Conservation (phyloP, 441 rosid genomes). For the Cnidoscolus chayamansa region DNA sequence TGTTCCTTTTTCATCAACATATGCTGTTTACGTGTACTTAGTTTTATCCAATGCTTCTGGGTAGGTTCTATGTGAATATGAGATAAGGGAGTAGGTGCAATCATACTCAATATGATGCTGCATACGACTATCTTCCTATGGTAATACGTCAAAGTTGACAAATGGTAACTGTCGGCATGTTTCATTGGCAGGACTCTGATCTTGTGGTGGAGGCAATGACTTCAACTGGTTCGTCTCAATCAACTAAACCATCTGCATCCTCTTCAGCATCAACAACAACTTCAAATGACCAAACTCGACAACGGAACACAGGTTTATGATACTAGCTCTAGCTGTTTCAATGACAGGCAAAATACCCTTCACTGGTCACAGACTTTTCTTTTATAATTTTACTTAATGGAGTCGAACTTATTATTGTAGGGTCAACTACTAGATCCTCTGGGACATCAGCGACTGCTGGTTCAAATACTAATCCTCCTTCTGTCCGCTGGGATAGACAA, state of each 20-base stretch:
- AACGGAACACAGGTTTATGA: constrained; percentile 52
- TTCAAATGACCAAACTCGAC: constrained; percentile 49
- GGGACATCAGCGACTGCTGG: constrained; percentile 56
- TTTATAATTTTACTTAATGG: constrained; percentile 17
- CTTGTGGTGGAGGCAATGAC: constrained; percentile 79
- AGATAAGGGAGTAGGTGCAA: background rate
- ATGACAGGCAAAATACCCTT: background rate
- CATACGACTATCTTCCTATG: background rate
- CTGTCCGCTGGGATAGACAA: constrained; percentile 80
- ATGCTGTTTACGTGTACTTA: background rate
- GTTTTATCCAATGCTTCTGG: background rate
- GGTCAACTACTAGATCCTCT: constrained; percentile 63
- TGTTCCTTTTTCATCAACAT: background rate
- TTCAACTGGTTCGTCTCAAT: constrained; percentile 54
- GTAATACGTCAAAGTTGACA: background rate
- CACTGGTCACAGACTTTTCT: background rate
- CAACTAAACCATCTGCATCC: constrained; percentile 53
- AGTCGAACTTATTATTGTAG: constrained; percentile 34
- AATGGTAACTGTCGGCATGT: background rate
- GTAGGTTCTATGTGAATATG: background rate
- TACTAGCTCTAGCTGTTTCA: constrained; percentile 4
- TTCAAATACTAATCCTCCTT: constrained; percentile 46
- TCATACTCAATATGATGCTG: background rate
- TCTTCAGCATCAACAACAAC: constrained; percentile 48
- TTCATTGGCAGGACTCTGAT: constrained; percentile 67